Base-by-base conservation (phyloP, 441 rosid genomes). In the Aquilaria agallochum region DNA sequence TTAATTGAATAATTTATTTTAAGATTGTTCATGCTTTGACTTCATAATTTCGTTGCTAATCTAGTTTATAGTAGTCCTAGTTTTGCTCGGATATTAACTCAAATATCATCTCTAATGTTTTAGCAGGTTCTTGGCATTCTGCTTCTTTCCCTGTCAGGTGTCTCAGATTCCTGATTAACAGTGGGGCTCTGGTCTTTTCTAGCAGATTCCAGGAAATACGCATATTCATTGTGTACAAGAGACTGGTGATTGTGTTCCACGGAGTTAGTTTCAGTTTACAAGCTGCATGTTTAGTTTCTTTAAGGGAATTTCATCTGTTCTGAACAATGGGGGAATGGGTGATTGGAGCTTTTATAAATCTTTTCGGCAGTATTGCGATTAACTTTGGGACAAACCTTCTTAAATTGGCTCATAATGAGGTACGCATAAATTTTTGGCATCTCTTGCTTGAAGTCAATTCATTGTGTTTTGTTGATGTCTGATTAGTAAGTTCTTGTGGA, bases 331-430 rank as follows among this genome's bases (percentile, higher is more conserved):
- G 97, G 75, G 97, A 91, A 71, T 95, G 99, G 99, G 74, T 95
- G 66, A 80, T 95, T 63, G 99, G 97, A 84, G 99, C 99, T 74
- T 80, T 86, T 77, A 91, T 95, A 68, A 95, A 91, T 68, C 80
- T 95, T 56, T 73, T 95, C 59, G 99, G 99, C 64, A 95, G 99
- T 69, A 88, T 95, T 75, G 97, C 97, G 75, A 95, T 95, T 66
- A 95, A 95, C 77, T 91, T 95, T 55, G 99, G 99, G 63, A 95
- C 99, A 46, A 95, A 95, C 65, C 99, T 95, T 79, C 96, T 95
- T 60, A 95, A 95, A 82, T 73, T 95, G 72, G 99, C 97, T 54
- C 99, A 95, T 68, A 84, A 79, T 70, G 94, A 95, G 96, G 99
- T 95, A 53, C 55, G 53, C 15, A 36, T 3, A 36, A 4, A 5